These are phyloP conservation scores for Cystobasidiaceae sp. DNA, from an alignment of 1,284 basidiomycete species.

Conservation along the genomic window DNA sequence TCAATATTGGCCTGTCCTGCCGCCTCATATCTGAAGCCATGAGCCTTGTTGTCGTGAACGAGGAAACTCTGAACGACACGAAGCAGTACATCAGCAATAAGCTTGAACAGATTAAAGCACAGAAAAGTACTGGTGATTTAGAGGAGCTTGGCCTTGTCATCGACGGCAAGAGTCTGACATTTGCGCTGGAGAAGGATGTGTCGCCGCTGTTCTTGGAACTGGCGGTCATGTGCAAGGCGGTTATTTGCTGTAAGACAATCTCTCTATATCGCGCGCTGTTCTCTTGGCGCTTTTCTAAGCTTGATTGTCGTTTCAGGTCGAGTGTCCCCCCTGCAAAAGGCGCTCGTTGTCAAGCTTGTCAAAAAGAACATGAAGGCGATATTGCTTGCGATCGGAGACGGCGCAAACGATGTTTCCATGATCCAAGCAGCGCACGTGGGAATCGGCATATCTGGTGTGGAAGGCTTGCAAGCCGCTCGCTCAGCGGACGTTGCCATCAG, in stretches of 20 bases:
- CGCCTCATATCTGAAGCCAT: conserved; percentile 95
- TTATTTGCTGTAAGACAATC: conserved; percentile 77
- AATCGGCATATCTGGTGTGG: conserved; percentile 95
- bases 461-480: conserved; percentile 95
- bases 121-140: conserved; percentile 79
- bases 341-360: conserved; percentile 94
- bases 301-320: conserved; percentile 59
- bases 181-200: conserved; percentile 86
- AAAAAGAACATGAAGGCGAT: conserved; percentile 92
- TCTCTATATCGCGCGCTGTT: not conserved
- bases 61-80: conserved; percentile 76
- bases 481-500: conserved; percentile 96
- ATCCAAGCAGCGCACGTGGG: conserved; percentile 71
- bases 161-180: conserved; percentile 90
- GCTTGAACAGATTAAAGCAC: conserved; percentile 84
- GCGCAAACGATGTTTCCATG: conserved; percentile 59
- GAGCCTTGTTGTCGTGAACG: conserved; percentile 95
- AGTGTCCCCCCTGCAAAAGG: conserved; percentile 96
- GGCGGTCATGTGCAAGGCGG: conserved; percentile 97
- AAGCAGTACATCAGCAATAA: conserved; percentile 81
- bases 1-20: conserved; percentile 98
- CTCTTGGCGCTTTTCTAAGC: not conserved
- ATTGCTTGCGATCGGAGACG: conserved; percentile 79
- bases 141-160: conserved; percentile 95
- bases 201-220: conserved; percentile 85